Evolutionary conservation across 2,329 filamentous ascomycete species (phyloP), one percentile per base, ranked within the genome.

Genomic region (Phialophora tarda): DNA sequence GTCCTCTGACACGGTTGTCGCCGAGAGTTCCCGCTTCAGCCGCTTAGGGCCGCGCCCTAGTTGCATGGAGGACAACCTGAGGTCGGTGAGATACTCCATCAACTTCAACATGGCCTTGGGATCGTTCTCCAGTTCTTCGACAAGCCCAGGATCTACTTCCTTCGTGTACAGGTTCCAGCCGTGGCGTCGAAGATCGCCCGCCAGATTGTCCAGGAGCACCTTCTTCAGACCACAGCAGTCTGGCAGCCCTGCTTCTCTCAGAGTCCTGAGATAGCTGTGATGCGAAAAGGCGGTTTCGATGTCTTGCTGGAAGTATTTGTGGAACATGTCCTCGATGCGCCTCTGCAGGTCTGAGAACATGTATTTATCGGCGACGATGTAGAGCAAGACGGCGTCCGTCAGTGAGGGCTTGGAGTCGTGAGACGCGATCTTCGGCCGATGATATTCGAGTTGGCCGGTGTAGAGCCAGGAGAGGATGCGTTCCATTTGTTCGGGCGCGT

Each of bases 311-410:
- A 51, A 51, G 23, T 51, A 28, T 51, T 51, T 51, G 11, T 23
- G 21, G 48, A 51, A 51, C 48, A 51, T 51, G 8, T 26, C 48
- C 48, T 51, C 24, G 48, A 51, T 51, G 2, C 14, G 21, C 48
- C 21, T 12, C 48, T 23, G n/a, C 21, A 51, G 48, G 48, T 28
- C 48, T 1, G 12, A 12, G 10, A 51, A 11, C 21, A 51, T 24
- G 23, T 51, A 51, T 21, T 51, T 51, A 23, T 51, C 48, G 2
- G 48, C 48, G 48, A 26, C 48, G 48, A 51, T 26, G 48, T 51
- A 51, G 24, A 51, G 48, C 10, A 17, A 11, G 6, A 51, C 48
- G 1, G 24, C 21, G 10, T 51, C 48, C 21, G 24, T 51, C 48
- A 51, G 48, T 51, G 48, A 12, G 14, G 48, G 48, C 14, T 28